Evolutionary conservation across 1,284 basidiomycete species (phyloP), one percentile per base, ranked within the genome.

Genomic region (Boletus chippewaensis): DNA sequence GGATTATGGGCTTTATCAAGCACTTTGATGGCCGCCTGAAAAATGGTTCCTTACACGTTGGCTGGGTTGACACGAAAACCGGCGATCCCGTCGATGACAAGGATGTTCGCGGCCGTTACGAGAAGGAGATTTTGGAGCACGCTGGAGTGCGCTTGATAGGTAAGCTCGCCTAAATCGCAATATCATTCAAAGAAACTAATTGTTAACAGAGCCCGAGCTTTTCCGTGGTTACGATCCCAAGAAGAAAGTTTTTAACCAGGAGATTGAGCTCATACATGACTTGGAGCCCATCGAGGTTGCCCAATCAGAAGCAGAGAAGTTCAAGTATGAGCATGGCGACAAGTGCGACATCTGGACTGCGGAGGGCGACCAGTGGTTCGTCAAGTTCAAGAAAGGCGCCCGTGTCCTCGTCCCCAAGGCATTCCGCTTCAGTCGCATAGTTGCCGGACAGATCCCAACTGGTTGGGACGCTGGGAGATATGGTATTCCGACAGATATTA

Each of bases 1-100:
- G 95, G 94, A 88, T 97, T 73, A 98, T 96, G 91, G 95, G 96
- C 41, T 83, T 83, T 71, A 97, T 98, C 80, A 97, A 95, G 73
- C 93, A 98, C 76, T 94, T 97, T 69, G 91, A 99, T 61, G 96
- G 95, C 18, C 90, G 91, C 54, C 80, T 99, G 64, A 95, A 96
- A 74, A 84, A 90, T 62, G 92, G 91, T 40, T 81, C 86, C 40
- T 77, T 95, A 39, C 90, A 98, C 66, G 95, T 99, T 61, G 95
- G 95, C 43, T 99, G 95, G 95, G 93, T 98, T 49, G 95, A 98
- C 63, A 82, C 83, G 63, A 95, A 97, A 78, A 82, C 87, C n/a
- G 81, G 77, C 43, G 95, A 98, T 62, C 93, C 95, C n/a, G 87
- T 99, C 47, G 95, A 99, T 65, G 95, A 99, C 75, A 97, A 97